A percentile compares a stretch with the other conserved stretches of the same genome.
Conservation (phyloP, 1,284 basidiomycete genomes). For the Cutaneotrichosporon arboriforme region DNA sequence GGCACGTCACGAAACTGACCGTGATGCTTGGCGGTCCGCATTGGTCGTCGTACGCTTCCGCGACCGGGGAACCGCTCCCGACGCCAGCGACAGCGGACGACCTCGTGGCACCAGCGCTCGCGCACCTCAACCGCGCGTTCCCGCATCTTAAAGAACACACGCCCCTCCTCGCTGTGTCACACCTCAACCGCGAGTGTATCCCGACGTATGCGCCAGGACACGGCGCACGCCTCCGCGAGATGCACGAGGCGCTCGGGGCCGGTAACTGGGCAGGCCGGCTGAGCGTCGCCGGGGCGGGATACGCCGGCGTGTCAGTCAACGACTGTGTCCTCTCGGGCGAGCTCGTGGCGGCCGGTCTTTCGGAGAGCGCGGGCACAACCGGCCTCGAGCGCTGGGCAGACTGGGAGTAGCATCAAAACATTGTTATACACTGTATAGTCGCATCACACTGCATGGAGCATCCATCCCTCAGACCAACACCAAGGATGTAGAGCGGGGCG, state of each 20-base stretch:
- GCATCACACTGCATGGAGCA: conserved; percentile 3
- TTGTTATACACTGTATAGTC: too few relatives aligned
- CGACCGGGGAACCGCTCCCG: conserved; percentile 1
- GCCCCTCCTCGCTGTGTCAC: conserved; percentile 54
- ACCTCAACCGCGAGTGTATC: conserved; percentile 68
- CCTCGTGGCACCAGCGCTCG: conserved; percentile 43
- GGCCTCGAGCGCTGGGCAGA: conserved; percentile 41
- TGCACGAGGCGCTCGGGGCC: conserved; percentile 53
- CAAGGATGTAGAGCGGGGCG: background rate
- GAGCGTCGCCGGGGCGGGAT: conserved; percentile 76
- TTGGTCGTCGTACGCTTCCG: conserved; percentile 46
- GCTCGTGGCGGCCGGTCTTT: conserved; percentile 34
- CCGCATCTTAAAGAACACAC: conserved; percentile 43
- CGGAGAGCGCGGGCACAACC: conserved; percentile 23
- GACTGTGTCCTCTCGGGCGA: conserved; percentile 77
- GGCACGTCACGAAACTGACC: conserved; percentile 62
- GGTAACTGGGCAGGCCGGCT: conserved; percentile 58
- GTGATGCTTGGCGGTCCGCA: conserved; percentile 88
- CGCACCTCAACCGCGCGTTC: conserved; percentile 54
- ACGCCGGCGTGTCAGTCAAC: conserved; percentile 81
- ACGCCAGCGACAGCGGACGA: conserved; percentile 18
- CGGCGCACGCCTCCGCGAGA: conserved; percentile 59
- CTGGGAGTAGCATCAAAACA: conserved; percentile 18
- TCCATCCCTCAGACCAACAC: background rate
- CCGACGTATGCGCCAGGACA: conserved; percentile 76